phyloP scores from a whole-genome alignment of 805 yeast genomes.

The Saccharomycopsis olivae region DNA sequence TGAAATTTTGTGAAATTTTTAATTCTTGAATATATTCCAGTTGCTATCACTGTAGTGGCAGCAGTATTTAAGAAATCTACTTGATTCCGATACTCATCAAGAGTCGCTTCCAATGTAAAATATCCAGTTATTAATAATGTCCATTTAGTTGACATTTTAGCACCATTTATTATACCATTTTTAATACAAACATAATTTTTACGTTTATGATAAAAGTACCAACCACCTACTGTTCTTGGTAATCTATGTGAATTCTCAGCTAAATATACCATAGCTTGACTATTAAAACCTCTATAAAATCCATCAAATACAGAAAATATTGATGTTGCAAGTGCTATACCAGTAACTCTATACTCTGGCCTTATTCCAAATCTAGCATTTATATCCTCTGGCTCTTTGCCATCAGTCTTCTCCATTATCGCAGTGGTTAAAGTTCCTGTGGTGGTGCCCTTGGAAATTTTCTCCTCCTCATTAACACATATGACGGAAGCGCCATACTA shows the following conservation, averaged over 20 bases:
- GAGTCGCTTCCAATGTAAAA: constrained; percentile 49
- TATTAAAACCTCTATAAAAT: constrained; percentile 45
- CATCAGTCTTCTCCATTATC: no score
- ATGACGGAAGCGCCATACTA: no score
- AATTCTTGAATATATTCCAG: constrained; percentile 39
- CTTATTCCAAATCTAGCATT: constrained; percentile 38
- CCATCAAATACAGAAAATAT: constrained; percentile 44
- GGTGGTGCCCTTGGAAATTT: no score
- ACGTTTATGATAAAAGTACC: constrained; percentile 82
- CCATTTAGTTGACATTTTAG: constrained; percentile 32
- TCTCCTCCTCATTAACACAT: no score
- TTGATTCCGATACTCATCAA: constrained; percentile 44
- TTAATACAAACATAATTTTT: constrained; percentile 66
- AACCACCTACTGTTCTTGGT: constrained; percentile 68
- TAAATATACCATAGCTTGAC: constrained; percentile 47
- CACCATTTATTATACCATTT: constrained; percentile 40
- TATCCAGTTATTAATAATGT: constrained; percentile 36
- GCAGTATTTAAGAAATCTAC: constrained; percentile 55
- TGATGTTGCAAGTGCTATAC: constrained; percentile 31
- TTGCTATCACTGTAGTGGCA: constrained; percentile 42
- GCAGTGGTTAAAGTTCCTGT: no score
- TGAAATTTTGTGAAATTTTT: constrained; percentile 33
- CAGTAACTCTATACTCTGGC: constrained; percentile 35
- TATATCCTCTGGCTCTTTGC: no score
- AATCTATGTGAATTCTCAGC: constrained; percentile 78